These are phyloP conservation scores for Thielaviopsis punctulata DNA, from an alignment of 2,329 filamentous ascomycete genomes.

Conservation along the genomic window DNA sequence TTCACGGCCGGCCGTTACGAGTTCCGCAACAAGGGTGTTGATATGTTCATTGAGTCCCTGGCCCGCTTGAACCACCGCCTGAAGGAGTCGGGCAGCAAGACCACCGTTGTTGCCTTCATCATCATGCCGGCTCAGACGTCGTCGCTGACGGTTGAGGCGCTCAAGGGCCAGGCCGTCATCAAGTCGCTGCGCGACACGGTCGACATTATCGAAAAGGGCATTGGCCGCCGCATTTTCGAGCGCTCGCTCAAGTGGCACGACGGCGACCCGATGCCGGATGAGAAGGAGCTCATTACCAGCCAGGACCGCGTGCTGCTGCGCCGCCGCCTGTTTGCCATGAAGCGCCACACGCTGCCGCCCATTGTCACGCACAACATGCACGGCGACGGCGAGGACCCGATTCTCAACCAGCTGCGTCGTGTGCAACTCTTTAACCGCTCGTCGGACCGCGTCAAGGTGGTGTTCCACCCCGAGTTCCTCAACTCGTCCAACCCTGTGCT, in stretches of 20 bases:
- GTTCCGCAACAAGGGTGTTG: constrained; percentile 94
- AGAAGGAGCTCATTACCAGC: constrained; percentile 85
- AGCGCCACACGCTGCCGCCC: constrained; percentile 72
- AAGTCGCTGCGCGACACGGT: constrained; percentile 90
- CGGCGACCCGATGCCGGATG: constrained; percentile 80
- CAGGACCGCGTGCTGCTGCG: constrained; percentile 87
- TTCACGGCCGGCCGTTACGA: constrained; percentile 96
- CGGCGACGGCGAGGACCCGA: constrained; percentile 82
- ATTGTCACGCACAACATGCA: constrained; percentile 99
- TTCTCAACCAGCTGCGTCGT: constrained; percentile 86
- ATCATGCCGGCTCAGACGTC: constrained; percentile 97
- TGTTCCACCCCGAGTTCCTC: constrained; percentile 96
- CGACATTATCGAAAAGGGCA: constrained; percentile 78
- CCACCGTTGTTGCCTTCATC: constrained; percentile 90
- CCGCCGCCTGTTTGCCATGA: constrained; percentile 89
- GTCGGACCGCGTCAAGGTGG: constrained; percentile 83
- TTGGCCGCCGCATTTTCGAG: constrained; percentile 88
- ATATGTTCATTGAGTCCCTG: constrained; percentile 98
- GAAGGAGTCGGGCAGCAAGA: constrained; percentile 71
- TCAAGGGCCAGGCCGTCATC: constrained; percentile 93
- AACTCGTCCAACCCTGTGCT: constrained; percentile 91
- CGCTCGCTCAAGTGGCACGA: constrained; percentile 91
- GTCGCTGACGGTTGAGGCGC: constrained; percentile 82
- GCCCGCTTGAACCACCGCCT: constrained; percentile 87
- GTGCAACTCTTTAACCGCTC: constrained; percentile 97